phyloP scores from a whole-genome alignment of 495 filamentous ascomycete genomes.

The Xylaria intraflava region DNA sequence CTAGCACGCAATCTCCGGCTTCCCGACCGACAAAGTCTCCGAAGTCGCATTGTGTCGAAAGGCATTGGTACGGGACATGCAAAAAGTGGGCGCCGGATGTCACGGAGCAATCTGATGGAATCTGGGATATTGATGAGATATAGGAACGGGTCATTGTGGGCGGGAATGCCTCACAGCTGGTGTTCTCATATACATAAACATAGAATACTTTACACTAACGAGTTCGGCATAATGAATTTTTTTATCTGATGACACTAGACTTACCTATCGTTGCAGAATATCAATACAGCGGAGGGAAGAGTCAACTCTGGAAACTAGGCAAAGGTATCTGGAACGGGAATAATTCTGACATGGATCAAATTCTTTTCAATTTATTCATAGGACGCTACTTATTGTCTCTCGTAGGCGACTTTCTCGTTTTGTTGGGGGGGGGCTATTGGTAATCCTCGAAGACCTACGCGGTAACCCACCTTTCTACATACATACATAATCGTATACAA shows the following conservation, averaged over 20 bases:
- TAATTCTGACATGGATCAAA: no score
- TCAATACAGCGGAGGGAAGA: no score
- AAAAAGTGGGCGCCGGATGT: constrained; percentile 28
- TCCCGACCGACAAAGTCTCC: constrained; percentile 14
- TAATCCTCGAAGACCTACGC: not conserved
- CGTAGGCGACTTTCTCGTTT: no score
- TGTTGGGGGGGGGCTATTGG: no score
- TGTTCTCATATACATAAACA: constrained; percentile 2
- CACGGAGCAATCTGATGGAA: not conserved
- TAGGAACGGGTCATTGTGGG: constrained; percentile 3
- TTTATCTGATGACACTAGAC: not conserved
- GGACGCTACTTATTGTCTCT: no score
- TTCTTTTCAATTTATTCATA: no score
- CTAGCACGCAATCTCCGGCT: constrained; percentile 14
- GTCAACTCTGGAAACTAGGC: no score
- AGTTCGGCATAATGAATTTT: not conserved
- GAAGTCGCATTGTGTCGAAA: constrained; percentile 27
- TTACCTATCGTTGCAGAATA: not conserved
- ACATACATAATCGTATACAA: not conserved
- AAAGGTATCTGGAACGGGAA: no score
- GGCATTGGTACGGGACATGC: constrained; percentile 40
- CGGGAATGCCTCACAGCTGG: not conserved
- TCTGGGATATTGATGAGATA: constrained; percentile 24
- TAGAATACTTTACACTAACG: not conserved
- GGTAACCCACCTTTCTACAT: not conserved